Evolutionary conservation across 2,329 filamentous ascomycete genomes (phyloP).

Genomic region (Phaeosphaeria sp.): DNA sequence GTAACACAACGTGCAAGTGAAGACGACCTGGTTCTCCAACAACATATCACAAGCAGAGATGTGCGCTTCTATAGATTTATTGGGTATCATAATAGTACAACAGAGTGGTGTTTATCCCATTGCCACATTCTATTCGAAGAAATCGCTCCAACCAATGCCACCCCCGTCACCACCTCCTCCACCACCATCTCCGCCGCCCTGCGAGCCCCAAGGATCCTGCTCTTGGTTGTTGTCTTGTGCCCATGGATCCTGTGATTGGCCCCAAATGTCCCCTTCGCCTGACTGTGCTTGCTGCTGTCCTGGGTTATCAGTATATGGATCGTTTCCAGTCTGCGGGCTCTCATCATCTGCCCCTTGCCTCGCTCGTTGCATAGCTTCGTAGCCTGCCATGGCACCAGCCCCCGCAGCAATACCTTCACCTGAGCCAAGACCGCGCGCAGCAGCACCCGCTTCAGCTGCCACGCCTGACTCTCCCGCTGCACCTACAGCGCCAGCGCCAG

Average conservation of each 20-base stretch:
- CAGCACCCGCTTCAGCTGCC: slow-evolving; percentile 57
- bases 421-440: slow-evolving; percentile 46
- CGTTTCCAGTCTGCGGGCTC: slow-evolving; percentile 31
- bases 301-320: slow-evolving; percentile 27
- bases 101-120: not conserved
- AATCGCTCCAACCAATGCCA: slow-evolving; percentile 32
- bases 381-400: slow-evolving; percentile 67
- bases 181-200: slow-evolving; percentile 29
- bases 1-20: not conserved
- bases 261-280: slow-evolving; percentile 37
- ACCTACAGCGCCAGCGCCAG: slow-evolving; percentile 41
- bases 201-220: slow-evolving; percentile 39
- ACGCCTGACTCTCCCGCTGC: slow-evolving; percentile 53
- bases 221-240: slow-evolving; percentile 24
- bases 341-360: slow-evolving; percentile 40
- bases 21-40: not conserved
- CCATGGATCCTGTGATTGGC: slow-evolving; percentile 34
- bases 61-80: not conserved
- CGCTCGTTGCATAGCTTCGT: slow-evolving; percentile 67
- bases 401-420: slow-evolving; percentile 57
- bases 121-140: slow-evolving; percentile 18
- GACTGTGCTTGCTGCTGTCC: slow-evolving; percentile 29
- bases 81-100: slow-evolving; percentile 2
- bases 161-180: slow-evolving; percentile 14
- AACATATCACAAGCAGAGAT: not conserved